Base-by-base conservation (phyloP, 2,329 filamentous ascomycete genomes). In the Neofusicoccum umdonicola region DNA sequence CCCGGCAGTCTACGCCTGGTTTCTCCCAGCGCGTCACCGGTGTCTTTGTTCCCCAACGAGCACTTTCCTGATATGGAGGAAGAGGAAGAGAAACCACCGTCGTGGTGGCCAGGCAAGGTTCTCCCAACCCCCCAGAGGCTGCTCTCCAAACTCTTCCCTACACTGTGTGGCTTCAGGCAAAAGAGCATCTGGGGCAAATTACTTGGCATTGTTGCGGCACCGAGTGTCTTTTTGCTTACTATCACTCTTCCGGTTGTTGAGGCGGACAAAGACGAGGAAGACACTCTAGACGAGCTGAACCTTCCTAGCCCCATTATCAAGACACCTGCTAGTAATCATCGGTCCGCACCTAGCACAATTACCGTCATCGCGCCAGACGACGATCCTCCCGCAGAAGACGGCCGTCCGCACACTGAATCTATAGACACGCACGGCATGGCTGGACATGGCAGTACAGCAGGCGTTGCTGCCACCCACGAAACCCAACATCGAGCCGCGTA, bases 171-270 rank as follows among this genome's bases (percentile, higher is more conserved):
- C 31, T 99, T 94, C 92, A 81, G 78, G 48, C 86, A 90, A 34
- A 98, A 97, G 77, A 87, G 82, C n/a, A 77, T 90, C n/a, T 92
- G 89, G 87, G 93, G 94, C 71, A 93, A 91, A 72, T 79, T 93
- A 50, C 80, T 97, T 54, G 94, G 92, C 47, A 71, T 95, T 11
- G 84, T 96, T 42, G 93, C 93, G 7, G 89, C 92, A n/a, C 91
- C 93, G 1, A 96, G 90, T 70, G 92, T 99, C 42, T 91, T 99
- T 67, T 79, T 98, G 2, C 83, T 99, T 3, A 94, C 94, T 0
- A 87, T 95, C 52, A 99, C 95, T 0, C 78, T 99, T 4, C 95
- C 96, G 0, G 93, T 99, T 0, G 91, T 97, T 5, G 94, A 98
- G 71, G 85, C 86, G 1, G 83, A 86, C 19, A 82, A 78, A 41